Evolutionary conservation across 805 yeast genomes (phyloP), one percentile per base, ranked within the genome.

Genomic region (Yarrowia deformans): DNA sequence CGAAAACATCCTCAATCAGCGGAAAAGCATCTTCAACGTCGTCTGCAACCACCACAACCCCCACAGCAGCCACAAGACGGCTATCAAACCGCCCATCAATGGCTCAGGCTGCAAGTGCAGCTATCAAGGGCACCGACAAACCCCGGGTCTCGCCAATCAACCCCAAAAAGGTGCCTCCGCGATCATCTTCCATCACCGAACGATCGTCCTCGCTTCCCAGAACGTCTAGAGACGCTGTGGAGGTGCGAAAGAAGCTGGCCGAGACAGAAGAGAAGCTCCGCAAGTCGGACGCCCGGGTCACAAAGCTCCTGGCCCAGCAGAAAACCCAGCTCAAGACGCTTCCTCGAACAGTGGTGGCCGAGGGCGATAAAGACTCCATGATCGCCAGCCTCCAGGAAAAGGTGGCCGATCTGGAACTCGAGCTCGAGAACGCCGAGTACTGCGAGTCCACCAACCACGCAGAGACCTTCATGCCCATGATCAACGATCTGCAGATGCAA

Each of bases 381-480:
- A 63, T 63, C 3, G 56, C 56, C 43, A 40, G 46, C 29, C 29
- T 63, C 18, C 48, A 63, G 32, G 68, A 63, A n/a, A 63, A 63
- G 35, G 56, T 63, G 43, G 68, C 68, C 6, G 68, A 63, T 29
- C 23, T 63, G 55, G 68, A 63, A 32, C 56, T 63, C n/a, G 68
- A 63, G 39, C 68, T 63, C 10, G 68, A 63, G 55, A 63, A 63
- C 14, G 55, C 68, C 7, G 68, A 48, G 42, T 48, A 48, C 29
- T 35, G 56, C 45, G 68, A 63, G 39, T 35, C 56, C 6, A 37
- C 68, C 4, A 63, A 63, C 56, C 55, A 63, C 29, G 68, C 56
- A 16, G 68, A 63, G 29, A 49, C 56, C 3, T 63, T 39, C 56
- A 48, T 48, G 56, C 56, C 56, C 37, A 48, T 63, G 56, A 63